Percentiles rank a stretch among this genome's conserved stretches.
Conservation (phyloP, 1,284 basidiomycete species). For the Malassezia caprae region DNA sequence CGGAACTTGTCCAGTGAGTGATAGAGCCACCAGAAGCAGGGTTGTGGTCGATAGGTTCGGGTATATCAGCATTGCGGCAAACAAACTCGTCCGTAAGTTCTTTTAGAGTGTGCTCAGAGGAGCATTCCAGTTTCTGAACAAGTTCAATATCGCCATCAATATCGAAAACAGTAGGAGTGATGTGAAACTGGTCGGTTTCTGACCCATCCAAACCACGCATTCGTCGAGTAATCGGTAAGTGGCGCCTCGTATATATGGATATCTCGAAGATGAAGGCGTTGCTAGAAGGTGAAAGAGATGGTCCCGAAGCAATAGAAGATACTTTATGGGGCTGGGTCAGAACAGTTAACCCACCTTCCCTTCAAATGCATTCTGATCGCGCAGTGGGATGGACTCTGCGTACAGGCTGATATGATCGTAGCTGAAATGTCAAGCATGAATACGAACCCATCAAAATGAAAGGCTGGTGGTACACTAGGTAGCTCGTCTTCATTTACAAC, state of each 20-base stretch:
- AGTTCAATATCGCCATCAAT: slow-evolving; percentile 9
- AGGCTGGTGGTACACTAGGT: slow-evolving; percentile 5
- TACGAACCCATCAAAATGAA: slow-evolving; percentile 9
- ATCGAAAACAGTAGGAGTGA: neutral
- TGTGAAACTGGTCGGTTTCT: neutral
- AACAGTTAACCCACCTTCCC: neutral
- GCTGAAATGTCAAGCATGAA: neutral
- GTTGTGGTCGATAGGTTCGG: neutral
- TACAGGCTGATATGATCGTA: slow-evolving; percentile 12
- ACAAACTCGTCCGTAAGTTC: slow-evolving; percentile 2
- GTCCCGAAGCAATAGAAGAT: neutral
- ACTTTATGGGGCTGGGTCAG: neutral
- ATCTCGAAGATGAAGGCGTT: neutral
- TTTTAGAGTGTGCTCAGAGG: slow-evolving; percentile 3
- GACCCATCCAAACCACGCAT: slow-evolving; percentile 3
- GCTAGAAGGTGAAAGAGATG: neutral
- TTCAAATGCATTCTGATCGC: slow-evolving; percentile 8
- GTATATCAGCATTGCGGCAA: slow-evolving; percentile 13
- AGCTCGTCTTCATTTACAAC: neutral
- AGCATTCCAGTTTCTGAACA: slow-evolving; percentile 2
- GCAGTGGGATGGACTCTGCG: neutral
- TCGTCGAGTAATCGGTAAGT: slow-evolving; percentile 1
- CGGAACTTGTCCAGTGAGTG: slow-evolving; percentile 10
- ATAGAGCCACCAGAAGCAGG: neutral
- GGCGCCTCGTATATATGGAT: slow-evolving; percentile 8